phyloP scores from a whole-genome alignment of 1,139 yeast species.

The Taphrina communis region DNA sequence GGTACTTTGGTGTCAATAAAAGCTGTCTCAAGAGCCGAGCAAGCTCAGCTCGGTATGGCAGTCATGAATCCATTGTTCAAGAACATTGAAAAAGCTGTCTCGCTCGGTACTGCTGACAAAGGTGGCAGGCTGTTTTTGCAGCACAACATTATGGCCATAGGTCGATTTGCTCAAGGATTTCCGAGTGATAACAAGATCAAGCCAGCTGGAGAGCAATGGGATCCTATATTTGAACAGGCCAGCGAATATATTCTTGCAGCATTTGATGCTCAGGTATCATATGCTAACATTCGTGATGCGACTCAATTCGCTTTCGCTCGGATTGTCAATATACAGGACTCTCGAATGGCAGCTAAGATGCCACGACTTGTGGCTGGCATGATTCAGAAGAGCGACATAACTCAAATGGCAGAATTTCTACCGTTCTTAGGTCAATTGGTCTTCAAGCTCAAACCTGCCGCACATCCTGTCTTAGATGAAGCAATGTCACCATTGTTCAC shows the following conservation, averaged over 20 bases:
- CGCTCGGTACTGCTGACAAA: constrained; percentile 52
- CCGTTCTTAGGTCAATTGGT: constrained; percentile 87
- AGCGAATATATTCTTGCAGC: constrained; percentile 85
- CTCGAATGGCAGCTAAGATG: constrained; percentile 62
- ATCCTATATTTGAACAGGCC: constrained; percentile 68
- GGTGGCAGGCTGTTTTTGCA: constrained; percentile 73
- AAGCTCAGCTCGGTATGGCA: constrained; percentile 56
- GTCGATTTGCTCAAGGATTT: constrained; percentile 86
- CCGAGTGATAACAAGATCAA: constrained; percentile 53
- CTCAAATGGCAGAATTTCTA: constrained; percentile 79
- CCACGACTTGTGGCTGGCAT: constrained; percentile 76
- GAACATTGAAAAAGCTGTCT: constrained; percentile 65
- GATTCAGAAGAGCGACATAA: constrained; percentile 66
- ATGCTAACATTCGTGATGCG: constrained; percentile 79
- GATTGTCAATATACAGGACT: constrained; percentile 74
- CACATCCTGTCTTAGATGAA: constrained; percentile 75
- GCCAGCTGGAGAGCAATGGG: constrained; percentile 47
- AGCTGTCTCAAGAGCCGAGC: constrained; percentile 50
- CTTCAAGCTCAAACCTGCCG: constrained; percentile 72
- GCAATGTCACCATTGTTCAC: constrained; percentile 74
- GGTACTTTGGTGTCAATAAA: constrained; percentile 62
- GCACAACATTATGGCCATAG: constrained; percentile 85
- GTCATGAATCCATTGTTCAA: constrained; percentile 79
- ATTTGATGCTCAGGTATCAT: constrained; percentile 71
- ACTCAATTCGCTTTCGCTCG: constrained; percentile 86